Percentiles rank a stretch among this genome's conserved stretches.
Evolutionary conservation across 345 rosid species (phyloP).

Genomic region (Erodium maritimum): DNA sequence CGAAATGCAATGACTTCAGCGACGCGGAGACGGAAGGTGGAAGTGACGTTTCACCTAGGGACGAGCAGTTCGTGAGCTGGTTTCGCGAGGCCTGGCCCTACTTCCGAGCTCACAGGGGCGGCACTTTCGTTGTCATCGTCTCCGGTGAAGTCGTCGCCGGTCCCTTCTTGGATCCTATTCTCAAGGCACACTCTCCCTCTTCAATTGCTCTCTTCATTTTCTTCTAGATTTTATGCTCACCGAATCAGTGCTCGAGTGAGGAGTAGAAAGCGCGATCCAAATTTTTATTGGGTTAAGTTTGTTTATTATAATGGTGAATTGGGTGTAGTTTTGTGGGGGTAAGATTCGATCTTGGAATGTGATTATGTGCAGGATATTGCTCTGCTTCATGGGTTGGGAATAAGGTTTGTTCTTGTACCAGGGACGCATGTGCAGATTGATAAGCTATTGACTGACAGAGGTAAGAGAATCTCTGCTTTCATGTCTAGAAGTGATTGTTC

Average conservation of each 20-base stretch:
- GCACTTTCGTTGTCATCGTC: constrained; percentile 60
- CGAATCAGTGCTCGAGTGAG: background rate
- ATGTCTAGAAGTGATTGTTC: background rate
- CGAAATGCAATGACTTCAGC: constrained; percentile 21
- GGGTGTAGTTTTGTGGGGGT: background rate
- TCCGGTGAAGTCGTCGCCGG: constrained; percentile 57
- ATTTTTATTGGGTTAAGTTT: constrained; percentile 1
- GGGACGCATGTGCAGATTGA: constrained; percentile 89
- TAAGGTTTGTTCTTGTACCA: constrained; percentile 70
- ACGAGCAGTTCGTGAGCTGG: constrained; percentile 78
- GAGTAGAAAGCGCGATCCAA: background rate
- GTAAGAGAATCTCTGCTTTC: constrained; percentile 17
- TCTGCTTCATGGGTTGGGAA: constrained; percentile 81
- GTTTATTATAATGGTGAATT: background rate
- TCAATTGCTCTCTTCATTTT: background rate
- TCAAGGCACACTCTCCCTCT: constrained; percentile 39
- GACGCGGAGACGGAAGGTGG: constrained; percentile 20
- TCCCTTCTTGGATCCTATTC: constrained; percentile 44
- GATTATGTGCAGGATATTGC: constrained; percentile 65
- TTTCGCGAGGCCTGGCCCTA: constrained; percentile 98
- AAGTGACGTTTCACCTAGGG: constrained; percentile 28
- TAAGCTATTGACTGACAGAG: constrained; percentile 69
- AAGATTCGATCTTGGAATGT: background rate
- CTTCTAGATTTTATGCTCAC: background rate
- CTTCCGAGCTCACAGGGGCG: constrained; percentile 75